phyloP scores from a whole-genome alignment of 495 filamentous ascomycete genomes.

The Apodospora peruviana region DNA sequence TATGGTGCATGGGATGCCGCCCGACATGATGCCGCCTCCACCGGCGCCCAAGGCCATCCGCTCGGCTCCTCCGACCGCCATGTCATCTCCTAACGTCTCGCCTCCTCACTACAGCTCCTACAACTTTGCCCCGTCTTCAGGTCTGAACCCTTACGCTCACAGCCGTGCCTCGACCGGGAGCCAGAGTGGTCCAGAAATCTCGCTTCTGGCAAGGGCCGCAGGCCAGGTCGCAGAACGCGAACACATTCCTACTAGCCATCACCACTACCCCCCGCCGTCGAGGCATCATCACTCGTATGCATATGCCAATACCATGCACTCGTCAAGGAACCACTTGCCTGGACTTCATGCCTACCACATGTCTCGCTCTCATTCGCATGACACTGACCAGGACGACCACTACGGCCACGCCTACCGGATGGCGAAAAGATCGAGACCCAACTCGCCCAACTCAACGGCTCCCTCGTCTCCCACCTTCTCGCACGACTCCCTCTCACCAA shows the following conservation, averaged over 20 bases:
- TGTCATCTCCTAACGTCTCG: slow-evolving; percentile 91
- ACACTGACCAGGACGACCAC: slow-evolving; percentile 73
- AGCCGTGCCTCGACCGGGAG: slow-evolving; percentile 40
- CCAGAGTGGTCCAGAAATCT: slow-evolving; percentile 66
- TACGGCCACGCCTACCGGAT: slow-evolving; percentile 57
- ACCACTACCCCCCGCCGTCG: slow-evolving; percentile 48
- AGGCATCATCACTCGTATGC: slow-evolving; percentile 47
- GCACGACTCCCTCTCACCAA: slow-evolving; percentile 91
- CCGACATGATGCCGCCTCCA: slow-evolving; percentile 74
- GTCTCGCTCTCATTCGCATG: slow-evolving; percentile 87
- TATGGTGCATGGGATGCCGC: slow-evolving; percentile 34
- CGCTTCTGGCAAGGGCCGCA: slow-evolving; percentile 85
- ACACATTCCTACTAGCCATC: slow-evolving; percentile 41
- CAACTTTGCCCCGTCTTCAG: slow-evolving; percentile 50
- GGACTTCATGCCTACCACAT: slow-evolving; percentile 86
- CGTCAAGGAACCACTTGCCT: slow-evolving; percentile 54
- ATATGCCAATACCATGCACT: slow-evolving; percentile 50
- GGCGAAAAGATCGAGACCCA: slow-evolving; percentile 82
- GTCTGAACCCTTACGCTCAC: slow-evolving; percentile 61
- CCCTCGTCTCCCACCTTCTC: slow-evolving; percentile 98
- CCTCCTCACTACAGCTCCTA: slow-evolving; percentile 84
- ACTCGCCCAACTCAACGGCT: slow-evolving; percentile 89
- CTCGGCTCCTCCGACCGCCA: slow-evolving; percentile 84
- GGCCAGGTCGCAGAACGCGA: slow-evolving; percentile 82
- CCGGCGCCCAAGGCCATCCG: slow-evolving; percentile 57